Percentiles rank a stretch among this genome's conserved stretches.
These are phyloP conservation scores for Lactarius tabidus DNA, from an alignment of 768 basidiomycete species.

Conservation along the genomic window DNA sequence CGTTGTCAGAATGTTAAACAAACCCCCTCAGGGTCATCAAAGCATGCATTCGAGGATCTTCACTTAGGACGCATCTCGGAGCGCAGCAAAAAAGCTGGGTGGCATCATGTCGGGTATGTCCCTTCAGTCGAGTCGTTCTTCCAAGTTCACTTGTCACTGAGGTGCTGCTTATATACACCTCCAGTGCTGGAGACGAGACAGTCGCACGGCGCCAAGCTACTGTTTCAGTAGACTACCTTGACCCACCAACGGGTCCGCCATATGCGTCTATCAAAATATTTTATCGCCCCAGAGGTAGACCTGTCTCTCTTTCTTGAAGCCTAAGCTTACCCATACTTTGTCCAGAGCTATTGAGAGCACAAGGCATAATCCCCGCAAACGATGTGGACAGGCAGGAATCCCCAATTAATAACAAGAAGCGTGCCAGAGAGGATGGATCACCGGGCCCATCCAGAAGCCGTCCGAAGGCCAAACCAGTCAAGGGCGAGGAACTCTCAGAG, in stretches of 20 bases:
- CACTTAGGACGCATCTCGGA: constrained; percentile 1
- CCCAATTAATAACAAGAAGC: constrained; percentile 2
- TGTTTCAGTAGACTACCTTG: background rate
- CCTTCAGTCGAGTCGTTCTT: background rate
- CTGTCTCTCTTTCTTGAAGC: background rate
- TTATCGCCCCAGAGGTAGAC: constrained; percentile 9
- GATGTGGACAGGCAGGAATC: background rate
- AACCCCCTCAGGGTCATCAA: no score
- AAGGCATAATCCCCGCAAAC: constrained; percentile 9
- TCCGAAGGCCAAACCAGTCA: background rate
- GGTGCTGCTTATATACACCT: background rate
- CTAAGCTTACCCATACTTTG: background rate
- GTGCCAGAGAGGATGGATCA: background rate
- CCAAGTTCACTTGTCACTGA: background rate
- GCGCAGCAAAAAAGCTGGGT: constrained; percentile 13
- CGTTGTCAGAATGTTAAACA: background rate
- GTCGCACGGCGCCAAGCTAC: no score
- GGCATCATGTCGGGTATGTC: constrained; percentile 7
- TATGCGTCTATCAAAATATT: background rate
- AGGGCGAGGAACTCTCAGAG: background rate
- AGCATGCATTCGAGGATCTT: background rate
- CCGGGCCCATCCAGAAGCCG: constrained; percentile 10
- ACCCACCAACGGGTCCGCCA: background rate
- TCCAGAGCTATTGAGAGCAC: constrained; percentile 15
- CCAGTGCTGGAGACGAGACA: constrained; percentile 5